Conservation (phyloP, 768 basidiomycete species). For the Calocybe indica region DNA sequence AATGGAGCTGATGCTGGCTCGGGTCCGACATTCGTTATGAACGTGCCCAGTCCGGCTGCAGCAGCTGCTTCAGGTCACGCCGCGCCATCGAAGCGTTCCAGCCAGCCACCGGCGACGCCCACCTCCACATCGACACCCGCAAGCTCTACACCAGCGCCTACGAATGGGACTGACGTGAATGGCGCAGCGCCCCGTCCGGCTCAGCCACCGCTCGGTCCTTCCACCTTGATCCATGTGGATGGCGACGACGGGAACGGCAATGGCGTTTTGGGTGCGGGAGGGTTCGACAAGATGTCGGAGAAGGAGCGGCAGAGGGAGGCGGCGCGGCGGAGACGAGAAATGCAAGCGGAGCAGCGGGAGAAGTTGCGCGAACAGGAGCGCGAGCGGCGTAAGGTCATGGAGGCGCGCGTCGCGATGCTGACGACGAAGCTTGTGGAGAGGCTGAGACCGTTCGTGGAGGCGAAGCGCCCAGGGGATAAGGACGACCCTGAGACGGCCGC, state of each 20-base stretch:
- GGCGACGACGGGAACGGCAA: conserved; percentile 6
- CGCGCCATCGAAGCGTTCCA: conserved; percentile 16
- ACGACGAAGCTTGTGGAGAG: conserved; percentile 79
- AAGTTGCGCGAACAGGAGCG: conserved; percentile 79
- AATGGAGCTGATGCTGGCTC: too few species aligned
- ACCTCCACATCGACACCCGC: conserved; percentile 10
- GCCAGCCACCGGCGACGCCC: conserved; percentile 13
- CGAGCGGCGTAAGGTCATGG: conserved; percentile 75
- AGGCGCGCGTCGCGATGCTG: conserved; percentile 68
- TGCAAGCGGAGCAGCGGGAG: conserved; percentile 79
- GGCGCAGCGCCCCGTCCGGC: conserved; percentile 4
- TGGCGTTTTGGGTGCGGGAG: conserved; percentile 16
- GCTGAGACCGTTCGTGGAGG: conserved; percentile 86
- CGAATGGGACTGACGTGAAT: conserved; percentile 8
- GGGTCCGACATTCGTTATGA: too few species aligned
- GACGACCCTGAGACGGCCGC: conserved; percentile 78
- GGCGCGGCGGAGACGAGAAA: conserved; percentile 41
- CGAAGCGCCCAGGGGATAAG: conserved; percentile 72
- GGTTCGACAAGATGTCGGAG: conserved; percentile 31
- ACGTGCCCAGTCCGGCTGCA: background rate
- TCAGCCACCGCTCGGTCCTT: conserved; percentile 5
- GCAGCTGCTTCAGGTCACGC: conserved; percentile 12
- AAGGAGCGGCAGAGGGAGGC: conserved; percentile 31
- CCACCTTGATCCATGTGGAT: conserved; percentile 14
- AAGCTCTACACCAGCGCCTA: conserved; percentile 6